phyloP scores from a whole-genome alignment of 169 alveolate genomes.

The Eimeria tenella region DNA sequence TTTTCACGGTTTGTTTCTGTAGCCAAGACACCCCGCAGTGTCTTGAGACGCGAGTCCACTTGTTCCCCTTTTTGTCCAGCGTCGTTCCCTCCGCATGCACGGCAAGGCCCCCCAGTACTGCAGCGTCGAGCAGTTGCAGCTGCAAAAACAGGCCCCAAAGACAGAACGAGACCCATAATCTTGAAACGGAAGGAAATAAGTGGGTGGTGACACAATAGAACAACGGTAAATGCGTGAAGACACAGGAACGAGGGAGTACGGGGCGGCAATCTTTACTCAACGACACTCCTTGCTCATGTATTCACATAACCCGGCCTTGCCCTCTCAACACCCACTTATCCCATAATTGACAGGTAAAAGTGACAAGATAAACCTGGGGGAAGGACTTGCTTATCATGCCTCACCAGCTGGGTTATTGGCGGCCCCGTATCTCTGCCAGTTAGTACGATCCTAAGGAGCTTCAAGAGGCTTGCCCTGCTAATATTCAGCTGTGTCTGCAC shows the following conservation, averaged over 20 bases:
- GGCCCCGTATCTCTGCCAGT: not conserved
- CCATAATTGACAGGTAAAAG: too few species aligned
- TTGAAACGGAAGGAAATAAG: too few species aligned
- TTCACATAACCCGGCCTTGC: too few species aligned
- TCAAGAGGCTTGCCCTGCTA: not conserved
- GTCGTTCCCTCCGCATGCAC: too few species aligned
- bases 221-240: too few species aligned
- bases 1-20: not conserved
- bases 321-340: too few species aligned
- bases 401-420: not conserved
- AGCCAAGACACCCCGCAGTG: constrained; percentile 5
- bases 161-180: not conserved
- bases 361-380: too few species aligned
- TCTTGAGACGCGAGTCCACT: not conserved
- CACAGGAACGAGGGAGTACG: too few species aligned
- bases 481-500: not conserved
- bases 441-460: not conserved
- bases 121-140: not conserved
- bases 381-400: not conserved
- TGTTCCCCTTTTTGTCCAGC: not conserved
- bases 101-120: not conserved
- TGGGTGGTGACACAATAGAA: too few species aligned
- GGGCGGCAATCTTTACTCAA: too few species aligned
- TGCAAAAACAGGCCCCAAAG: not conserved
- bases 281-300: too few species aligned